Evolutionary conservation across 2,329 filamentous ascomycete genomes (phyloP), one percentile per base, ranked within the genome.

Genomic region (Phialophora chinensis): DNA sequence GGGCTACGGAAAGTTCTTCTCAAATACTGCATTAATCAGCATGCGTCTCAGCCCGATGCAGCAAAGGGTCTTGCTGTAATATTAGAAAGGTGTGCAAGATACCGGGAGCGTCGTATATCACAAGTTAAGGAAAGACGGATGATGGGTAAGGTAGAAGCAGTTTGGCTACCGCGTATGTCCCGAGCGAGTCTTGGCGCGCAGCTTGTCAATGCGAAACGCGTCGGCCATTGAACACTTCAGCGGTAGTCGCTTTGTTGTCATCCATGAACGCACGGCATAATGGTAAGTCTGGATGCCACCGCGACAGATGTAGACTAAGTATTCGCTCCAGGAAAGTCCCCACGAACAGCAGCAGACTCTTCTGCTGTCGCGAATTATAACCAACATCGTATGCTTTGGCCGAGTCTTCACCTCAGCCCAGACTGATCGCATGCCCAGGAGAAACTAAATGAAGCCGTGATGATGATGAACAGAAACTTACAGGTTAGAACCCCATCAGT

Each of bases 261-360:
- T 44, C 49, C 23, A 52, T 27, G 10, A n/a, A 49, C 3, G 11
- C 20, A 12, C 49, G 49, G 20, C 25, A 27, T 23, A 23, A 52
- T 52, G 20, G 49, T 29, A 20, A 52, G 25, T 52, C 25, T 27
- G 10, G 25, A 47, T 33, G 25, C 8, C 23, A n/a, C 49, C 33
- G 17, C 4, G 2, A 27, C 10, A n/a, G n/a, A 27, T 25, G 38
- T 8, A 35, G 35, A 56, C 62, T 68, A 20, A 68, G 25, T 5
- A 52, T 17, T 20, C 55, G 20, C 35, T 4, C 10, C 62, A 89
- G 94, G 95, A 99, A 79, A 97, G 92, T 75, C 95, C 95, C 47
- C 95, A 99, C 77, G 95, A 98, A 78, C 93, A 98, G 74, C 95
- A 98, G 83, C 94, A 99, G 84, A 96, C 91, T 75, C 85, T 97